Base-by-base conservation (phyloP, 768 basidiomycete genomes). In the Trametes sanguinea region DNA sequence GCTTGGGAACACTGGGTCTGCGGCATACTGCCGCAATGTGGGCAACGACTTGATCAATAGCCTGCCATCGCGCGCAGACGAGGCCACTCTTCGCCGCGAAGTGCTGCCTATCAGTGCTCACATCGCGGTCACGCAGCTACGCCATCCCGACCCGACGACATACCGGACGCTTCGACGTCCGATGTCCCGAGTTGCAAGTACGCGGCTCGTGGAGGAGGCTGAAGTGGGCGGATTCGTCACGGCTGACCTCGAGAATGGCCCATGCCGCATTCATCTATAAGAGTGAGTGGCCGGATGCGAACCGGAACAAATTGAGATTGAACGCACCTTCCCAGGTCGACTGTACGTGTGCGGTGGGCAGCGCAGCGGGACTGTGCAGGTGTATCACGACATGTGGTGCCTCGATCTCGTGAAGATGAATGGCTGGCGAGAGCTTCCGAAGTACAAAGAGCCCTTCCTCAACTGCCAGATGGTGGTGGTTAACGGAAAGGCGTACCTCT, bases 121-220 rank as follows among this genome's bases (percentile, higher is more conserved):
- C n/a, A 37, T 40, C 2, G 44, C 35, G 13, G 43, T 63, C 13
- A 39, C 51, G 44, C 43, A 55, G 46, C 39, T 40, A 13, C 56
- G 63, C 42, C 65, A 69, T 42, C 66, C 68, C 2, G 68, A 69
- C 27, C 61, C 62, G 3, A 10, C 60, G 22, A 22, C 62, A 10
- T 50, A 51, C n/a, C 57, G 64, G 33, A 48, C 59, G n/a, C 27
- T 50, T 6, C n/a, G 55, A 62, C 11, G n/a, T 66, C 42, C 46
- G 33, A 9, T 11, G 64, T 16, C 50, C 60, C 9, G 39, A 32
- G 7, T 42, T 68, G 37, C 78, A 81, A 54, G 62, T 76, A 6
- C 70, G 68, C 3, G 78, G 78, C 1, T 76, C 75, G 0, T 78
- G 76, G 78, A 63, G 66, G 59, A 75, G 76, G 60, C 59, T 77